Base-by-base conservation (phyloP, 2,329 filamentous ascomycete genomes). In the Scedosporium aurantiacum region DNA sequence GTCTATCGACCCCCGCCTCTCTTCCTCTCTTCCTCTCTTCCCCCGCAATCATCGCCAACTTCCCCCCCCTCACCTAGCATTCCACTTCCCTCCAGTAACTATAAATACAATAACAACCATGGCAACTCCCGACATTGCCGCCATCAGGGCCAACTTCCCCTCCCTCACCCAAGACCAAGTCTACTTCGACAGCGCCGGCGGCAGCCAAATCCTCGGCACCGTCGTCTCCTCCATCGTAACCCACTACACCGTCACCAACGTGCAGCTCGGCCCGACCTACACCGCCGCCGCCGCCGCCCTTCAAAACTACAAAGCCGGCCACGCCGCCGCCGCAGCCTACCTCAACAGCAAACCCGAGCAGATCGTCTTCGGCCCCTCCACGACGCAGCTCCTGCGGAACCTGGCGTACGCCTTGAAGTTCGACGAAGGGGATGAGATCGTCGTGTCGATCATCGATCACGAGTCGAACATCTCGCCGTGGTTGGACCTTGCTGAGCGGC, bases 161-260 rank as follows among this genome's bases (percentile, higher is more conserved):
- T 86, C 88, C 14, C 72, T 92, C 45, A 73, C 79, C 47, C 79
- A 84, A 63, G 76, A 84, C 56, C 87, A 91, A 68, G 78, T 91
- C 58, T 91, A 82, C 70, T 82, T 92, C 65, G 89, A 93, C 69
- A 92, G 92, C 69, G 89, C 88, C 10, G 89, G 89, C 18, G 89
- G 89, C 43, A 89, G 84, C 68, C 89, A 92, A 68, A 79, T 83
- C 1, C 74, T 92, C 3, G 82, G 81, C 27, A 76, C 79, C 16
- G 89, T 90, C 16, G 84, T 87, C 62, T 81, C 88, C 61, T 80
- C 82, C 1, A 84, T 92, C 61, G 76, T 77, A 1, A 77, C 84
- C 25, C 91, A 92, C 66, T 78, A 91, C 7, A 75, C 79, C 43
- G 79, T 79, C 28, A 86, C 79, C 64, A 91, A 92, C 65, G 88